Conservation (phyloP, 164 flowering plant genomes). For the Vitis riparia region DNA sequence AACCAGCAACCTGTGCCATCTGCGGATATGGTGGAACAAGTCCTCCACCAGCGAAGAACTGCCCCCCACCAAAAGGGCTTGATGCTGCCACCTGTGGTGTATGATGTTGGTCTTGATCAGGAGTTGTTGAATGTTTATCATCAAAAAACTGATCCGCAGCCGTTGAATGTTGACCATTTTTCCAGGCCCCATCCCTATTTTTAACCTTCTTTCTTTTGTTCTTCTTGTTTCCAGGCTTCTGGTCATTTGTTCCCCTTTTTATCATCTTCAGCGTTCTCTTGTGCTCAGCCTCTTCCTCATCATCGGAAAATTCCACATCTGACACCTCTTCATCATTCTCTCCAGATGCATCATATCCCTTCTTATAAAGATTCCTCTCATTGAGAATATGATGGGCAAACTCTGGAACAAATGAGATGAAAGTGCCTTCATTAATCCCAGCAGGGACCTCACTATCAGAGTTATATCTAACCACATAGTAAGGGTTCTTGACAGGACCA, state of each 20-base stretch:
- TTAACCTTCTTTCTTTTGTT: constrained; percentile 41
- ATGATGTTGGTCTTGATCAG: constrained; percentile 20
- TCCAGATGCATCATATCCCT: constrained; percentile 94
- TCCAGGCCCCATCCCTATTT: constrained; percentile 29
- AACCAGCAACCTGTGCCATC: constrained; percentile 13
- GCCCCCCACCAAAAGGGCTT: constrained; percentile 16
- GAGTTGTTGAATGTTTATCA: not conserved
- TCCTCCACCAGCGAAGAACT: constrained; percentile 9
- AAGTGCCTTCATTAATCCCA: constrained; percentile 58
- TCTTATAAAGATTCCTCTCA: constrained; percentile 67
- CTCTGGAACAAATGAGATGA: constrained; percentile 73
- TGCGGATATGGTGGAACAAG: constrained; percentile 29
- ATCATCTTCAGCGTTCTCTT: constrained; percentile 52
- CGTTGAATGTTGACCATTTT: constrained; percentile 14
- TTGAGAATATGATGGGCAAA: constrained; percentile 77
- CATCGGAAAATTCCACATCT: constrained; percentile 96
- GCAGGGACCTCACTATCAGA: constrained; percentile 76
- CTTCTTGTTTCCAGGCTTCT: constrained; percentile 38
- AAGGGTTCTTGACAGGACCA: constrained; percentile 93
- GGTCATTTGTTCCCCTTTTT: constrained; percentile 57
- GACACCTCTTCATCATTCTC: constrained; percentile 83
- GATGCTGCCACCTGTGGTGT: constrained; percentile 12
- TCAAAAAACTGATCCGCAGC: not conserved
- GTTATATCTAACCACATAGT: constrained; percentile 82
- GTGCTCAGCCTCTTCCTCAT: constrained; percentile 93